phyloP scores from a whole-genome alignment of 441 rosid species.

The Cnidoscolus chayamansa region DNA sequence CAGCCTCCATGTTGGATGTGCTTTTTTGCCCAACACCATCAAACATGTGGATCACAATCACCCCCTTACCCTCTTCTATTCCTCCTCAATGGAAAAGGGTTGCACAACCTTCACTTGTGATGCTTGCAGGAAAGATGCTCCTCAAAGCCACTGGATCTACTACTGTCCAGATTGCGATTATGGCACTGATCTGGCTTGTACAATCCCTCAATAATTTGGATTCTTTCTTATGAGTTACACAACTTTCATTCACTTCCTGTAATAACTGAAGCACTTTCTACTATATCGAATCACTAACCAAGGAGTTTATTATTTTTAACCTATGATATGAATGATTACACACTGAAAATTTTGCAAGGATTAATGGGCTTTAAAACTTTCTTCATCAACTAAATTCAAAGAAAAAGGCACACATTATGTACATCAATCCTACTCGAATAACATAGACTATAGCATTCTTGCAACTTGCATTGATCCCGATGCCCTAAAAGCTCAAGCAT shows the following conservation, averaged over 20 bases:
- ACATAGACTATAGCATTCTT: neutral
- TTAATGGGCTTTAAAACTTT: neutral
- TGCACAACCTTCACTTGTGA: slow-evolving; percentile 18
- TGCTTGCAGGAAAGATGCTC: slow-evolving; percentile 14
- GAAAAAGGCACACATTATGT: neutral
- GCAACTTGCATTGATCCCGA: neutral
- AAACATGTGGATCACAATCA: slow-evolving; percentile 28
- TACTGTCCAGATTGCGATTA: slow-evolving; percentile 26
- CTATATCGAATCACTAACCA: too few relatives aligned
- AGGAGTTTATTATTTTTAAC: neutral
- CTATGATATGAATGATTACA: too few relatives aligned
- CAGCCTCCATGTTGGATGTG: slow-evolving; percentile 34
- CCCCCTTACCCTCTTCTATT: slow-evolving; percentile 21
- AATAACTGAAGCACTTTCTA: too few relatives aligned
- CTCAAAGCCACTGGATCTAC: slow-evolving; percentile 25
- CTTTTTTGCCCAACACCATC: slow-evolving; percentile 28
- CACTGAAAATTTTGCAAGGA: neutral
- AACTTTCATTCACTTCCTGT: too few relatives aligned
- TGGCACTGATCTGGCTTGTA: slow-evolving; percentile 26
- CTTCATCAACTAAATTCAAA: neutral
- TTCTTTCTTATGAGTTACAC: too few relatives aligned
- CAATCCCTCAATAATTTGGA: neutral
- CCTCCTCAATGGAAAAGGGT: slow-evolving; percentile 10
- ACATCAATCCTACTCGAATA: neutral
- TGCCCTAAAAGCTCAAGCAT: neutral